phyloP scores from a whole-genome alignment of 176 grass and related monocot genomes.

The Cenchrus fungigraminus region DNA sequence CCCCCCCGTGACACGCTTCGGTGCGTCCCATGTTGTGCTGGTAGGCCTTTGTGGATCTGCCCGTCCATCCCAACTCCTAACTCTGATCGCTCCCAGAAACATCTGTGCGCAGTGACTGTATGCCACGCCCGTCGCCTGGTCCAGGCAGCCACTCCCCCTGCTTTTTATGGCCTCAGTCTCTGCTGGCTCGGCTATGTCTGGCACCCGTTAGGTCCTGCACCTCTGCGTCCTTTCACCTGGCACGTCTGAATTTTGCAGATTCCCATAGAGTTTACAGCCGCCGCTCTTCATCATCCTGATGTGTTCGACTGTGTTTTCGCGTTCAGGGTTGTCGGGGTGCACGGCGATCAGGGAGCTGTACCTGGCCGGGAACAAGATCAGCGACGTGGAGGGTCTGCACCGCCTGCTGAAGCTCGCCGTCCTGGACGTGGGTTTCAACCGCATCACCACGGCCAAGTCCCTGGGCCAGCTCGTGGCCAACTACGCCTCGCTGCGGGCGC shows the following conservation, averaged over 20 bases:
- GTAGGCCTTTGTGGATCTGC: slow-evolving; percentile 17
- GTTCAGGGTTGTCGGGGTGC: slow-evolving; percentile 70
- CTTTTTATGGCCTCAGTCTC: not conserved
- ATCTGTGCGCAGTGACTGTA: slow-evolving; percentile 17
- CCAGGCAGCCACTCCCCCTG: not conserved
- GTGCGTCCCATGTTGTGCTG: not conserved
- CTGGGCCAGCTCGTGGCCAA: slow-evolving; percentile 93
- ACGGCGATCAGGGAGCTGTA: slow-evolving; percentile 86
- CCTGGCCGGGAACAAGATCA: slow-evolving; percentile 94
- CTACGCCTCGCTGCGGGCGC: slow-evolving; percentile 75
- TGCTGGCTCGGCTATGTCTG: not conserved
- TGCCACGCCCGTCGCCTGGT: slow-evolving; percentile 32
- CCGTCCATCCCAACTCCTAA: not conserved
- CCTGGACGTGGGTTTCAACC: slow-evolving; percentile 87
- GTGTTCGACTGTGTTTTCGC: too few relatives aligned
- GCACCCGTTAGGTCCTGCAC: not conserved
- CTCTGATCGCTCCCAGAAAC: slow-evolving; percentile 11
- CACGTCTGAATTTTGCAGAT: not conserved
- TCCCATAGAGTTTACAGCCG: too few relatives aligned
- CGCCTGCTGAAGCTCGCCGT: slow-evolving; percentile 79
- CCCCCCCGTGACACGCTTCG: slow-evolving; percentile 11
- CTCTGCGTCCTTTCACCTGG: not conserved
- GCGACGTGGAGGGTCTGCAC: slow-evolving; percentile 89
- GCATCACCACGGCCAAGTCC: slow-evolving; percentile 75
- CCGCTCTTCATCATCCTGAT: too few relatives aligned